Evolutionary conservation across 2,329 filamentous ascomycete genomes (phyloP).

Genomic region (Fusarium phyllophilum): DNA sequence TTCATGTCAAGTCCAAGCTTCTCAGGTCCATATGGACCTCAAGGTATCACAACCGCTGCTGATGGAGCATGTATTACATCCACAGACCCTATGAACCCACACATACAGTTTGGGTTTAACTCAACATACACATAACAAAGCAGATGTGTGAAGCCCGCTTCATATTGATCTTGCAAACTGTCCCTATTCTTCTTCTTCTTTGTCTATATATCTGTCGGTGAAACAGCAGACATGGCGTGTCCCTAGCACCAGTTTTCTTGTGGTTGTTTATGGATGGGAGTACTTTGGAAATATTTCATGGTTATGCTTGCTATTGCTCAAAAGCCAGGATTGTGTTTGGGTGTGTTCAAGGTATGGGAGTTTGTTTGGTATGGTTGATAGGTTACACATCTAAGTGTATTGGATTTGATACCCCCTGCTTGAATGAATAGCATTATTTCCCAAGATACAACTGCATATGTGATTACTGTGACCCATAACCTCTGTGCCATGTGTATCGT

Average conservation of each 20-base stretch:
- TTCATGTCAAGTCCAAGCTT: conserved; percentile 39
- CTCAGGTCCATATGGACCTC: conserved; percentile 35
- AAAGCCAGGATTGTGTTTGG: conserved; percentile 18
- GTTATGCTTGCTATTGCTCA: neutral
- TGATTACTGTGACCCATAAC: neutral
- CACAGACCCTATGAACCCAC: conserved; percentile 27
- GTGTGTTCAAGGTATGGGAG: conserved; percentile 19
- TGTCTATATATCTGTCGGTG: conserved; percentile 6
- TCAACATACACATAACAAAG: conserved; percentile 16
- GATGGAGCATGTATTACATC: conserved; percentile 38
- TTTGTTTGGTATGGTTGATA: conserved; percentile 23
- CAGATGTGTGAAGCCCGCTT: neutral
- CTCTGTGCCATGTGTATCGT: neutral
- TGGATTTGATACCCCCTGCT: conserved; percentile 38
- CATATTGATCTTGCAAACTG: neutral
- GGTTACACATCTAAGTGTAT: conserved; percentile 12
- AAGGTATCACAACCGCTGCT: conserved; percentile 37
- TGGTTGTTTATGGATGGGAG: conserved; percentile 12
- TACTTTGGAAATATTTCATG: neutral
- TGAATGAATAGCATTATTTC: conserved; percentile 21
- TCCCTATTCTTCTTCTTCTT: conserved; percentile 12
- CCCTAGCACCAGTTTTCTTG: neutral
- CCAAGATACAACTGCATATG: neutral
- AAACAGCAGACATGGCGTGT: neutral
- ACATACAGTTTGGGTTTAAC: conserved; percentile 28